phyloP scores from a whole-genome alignment of 2,329 filamentous ascomycete species.

The Hypoxylon sp. region DNA sequence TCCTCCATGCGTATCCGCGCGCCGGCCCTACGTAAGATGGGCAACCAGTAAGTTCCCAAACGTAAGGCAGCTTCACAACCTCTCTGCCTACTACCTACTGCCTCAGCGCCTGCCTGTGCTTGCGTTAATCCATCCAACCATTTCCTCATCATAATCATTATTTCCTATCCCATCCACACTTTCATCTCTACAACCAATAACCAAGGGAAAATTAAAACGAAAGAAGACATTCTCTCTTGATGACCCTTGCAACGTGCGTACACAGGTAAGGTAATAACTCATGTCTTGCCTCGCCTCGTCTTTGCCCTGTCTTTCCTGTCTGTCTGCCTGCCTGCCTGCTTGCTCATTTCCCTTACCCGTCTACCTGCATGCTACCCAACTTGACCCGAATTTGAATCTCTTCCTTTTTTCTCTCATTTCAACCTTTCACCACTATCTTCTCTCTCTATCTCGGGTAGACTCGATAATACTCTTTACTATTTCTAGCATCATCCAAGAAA shows the following conservation, averaged over 20 bases:
- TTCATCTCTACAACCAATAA: slow-evolving; percentile 1
- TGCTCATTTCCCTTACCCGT: slow-evolving; percentile 5
- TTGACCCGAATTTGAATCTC: neutral
- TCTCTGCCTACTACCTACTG: neutral
- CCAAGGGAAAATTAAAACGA: too few species aligned
- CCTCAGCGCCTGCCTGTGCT: slow-evolving; percentile 13
- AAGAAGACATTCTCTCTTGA: too few species aligned
- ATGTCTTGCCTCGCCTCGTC: slow-evolving; percentile 8
- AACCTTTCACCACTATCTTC: neutral
- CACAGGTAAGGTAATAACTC: slow-evolving; percentile 5
- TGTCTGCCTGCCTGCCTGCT: slow-evolving; percentile 5
- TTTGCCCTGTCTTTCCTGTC: slow-evolving; percentile 5
- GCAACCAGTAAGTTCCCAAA: too few species aligned
- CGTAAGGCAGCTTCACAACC: slow-evolving; percentile 26
- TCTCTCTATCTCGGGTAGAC: neutral
- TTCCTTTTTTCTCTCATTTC: slow-evolving; percentile 10
- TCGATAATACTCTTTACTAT: too few species aligned
- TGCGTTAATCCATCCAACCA: neutral
- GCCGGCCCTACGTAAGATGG: slow-evolving; percentile 29
- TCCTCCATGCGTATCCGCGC: slow-evolving; percentile 28
- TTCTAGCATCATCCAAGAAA: neutral
- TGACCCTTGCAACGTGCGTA: slow-evolving; percentile 12
- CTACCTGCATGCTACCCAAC: slow-evolving; percentile 7
- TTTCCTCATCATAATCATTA: neutral
- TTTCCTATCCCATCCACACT: slow-evolving; percentile 3